These are phyloP conservation scores for Pseudogymnoascus sp. DNA, from an alignment of 2,329 filamentous ascomycete species.

Conservation along the genomic window DNA sequence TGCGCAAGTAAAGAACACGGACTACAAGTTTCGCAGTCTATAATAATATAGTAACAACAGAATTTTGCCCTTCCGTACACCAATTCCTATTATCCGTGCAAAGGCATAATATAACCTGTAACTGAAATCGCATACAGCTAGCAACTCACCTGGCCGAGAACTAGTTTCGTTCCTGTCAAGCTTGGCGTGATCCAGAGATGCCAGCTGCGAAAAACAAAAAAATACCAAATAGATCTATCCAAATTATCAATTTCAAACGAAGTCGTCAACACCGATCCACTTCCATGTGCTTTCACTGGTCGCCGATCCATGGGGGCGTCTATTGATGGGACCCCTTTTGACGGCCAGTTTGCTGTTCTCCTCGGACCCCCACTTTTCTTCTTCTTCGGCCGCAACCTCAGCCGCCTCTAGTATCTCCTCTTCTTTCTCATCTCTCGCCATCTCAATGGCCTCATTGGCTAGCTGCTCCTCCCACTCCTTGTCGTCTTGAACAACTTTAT, in stretches of 20 bases:
- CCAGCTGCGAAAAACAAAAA: background rate
- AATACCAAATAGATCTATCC: no score
- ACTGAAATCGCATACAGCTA: background rate
- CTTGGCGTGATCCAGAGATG: background rate
- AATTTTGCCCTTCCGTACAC: background rate
- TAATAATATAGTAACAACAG: conserved; percentile 7
- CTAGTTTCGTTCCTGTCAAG: background rate
- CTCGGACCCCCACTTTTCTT: background rate
- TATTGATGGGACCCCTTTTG: background rate
- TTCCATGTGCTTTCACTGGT: background rate
- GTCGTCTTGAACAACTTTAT: background rate
- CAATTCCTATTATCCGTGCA: background rate
- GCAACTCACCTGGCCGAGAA: background rate
- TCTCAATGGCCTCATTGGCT: background rate
- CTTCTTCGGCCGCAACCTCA: background rate
- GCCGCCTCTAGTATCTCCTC: background rate
- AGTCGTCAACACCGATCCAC: background rate
- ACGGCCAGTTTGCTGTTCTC: background rate
- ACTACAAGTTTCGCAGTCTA: conserved; percentile 1
- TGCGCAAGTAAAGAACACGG: background rate
- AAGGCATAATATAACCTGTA: background rate
- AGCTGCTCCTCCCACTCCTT: conserved; percentile 4
- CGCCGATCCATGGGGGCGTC: background rate
- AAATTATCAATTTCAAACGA: background rate
- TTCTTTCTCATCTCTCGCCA: background rate